Evolutionary conservation across 2,329 filamentous ascomycete genomes (phyloP).

Genomic region (Calonectria leucothoes): DNA sequence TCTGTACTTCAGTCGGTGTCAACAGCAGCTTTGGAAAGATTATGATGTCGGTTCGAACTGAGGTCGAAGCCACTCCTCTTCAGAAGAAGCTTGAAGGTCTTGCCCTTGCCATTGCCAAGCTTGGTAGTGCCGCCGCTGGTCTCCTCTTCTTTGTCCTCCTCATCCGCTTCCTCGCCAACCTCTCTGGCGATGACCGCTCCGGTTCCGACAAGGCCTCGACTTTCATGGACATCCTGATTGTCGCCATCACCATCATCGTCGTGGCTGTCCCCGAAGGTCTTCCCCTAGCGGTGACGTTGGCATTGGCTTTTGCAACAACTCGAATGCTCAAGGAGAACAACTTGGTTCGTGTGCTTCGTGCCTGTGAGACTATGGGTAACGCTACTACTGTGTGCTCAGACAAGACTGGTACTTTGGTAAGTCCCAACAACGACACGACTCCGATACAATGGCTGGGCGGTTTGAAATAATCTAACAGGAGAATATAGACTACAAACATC

Average conservation of each 20-base stretch:
- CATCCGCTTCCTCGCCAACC: conserved; percentile 19
- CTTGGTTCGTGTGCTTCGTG: conserved; percentile 71
- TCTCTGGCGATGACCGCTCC: conserved; percentile 16
- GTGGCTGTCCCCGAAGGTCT: conserved; percentile 75
- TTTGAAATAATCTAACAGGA: conserved; percentile 47
- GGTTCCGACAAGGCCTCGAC: conserved; percentile 17
- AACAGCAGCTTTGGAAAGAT: conserved; percentile 64
- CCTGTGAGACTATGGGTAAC: conserved; percentile 79
- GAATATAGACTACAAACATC: conserved; percentile 41
- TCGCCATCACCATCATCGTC: conserved; percentile 66
- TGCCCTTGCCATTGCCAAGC: conserved; percentile 47
- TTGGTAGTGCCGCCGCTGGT: conserved; percentile 56
- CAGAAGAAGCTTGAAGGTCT: conserved; percentile 60
- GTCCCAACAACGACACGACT: too few species aligned
- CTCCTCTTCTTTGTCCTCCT: conserved; percentile 26
- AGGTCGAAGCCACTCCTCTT: conserved; percentile 62
- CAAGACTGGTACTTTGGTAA: conserved; percentile 45
- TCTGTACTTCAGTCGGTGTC: conserved; percentile 64
- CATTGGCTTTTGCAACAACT: conserved; percentile 75
- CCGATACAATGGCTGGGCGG: too few species aligned
- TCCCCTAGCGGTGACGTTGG: conserved; percentile 73
- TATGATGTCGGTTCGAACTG: conserved; percentile 63
- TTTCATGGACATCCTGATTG: conserved; percentile 65
- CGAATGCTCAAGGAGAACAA: conserved; percentile 78
- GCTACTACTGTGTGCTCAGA: conserved; percentile 81